phyloP scores from a whole-genome alignment of 1,284 basidiomycete species.

The Ceratobasidium sp. region DNA sequence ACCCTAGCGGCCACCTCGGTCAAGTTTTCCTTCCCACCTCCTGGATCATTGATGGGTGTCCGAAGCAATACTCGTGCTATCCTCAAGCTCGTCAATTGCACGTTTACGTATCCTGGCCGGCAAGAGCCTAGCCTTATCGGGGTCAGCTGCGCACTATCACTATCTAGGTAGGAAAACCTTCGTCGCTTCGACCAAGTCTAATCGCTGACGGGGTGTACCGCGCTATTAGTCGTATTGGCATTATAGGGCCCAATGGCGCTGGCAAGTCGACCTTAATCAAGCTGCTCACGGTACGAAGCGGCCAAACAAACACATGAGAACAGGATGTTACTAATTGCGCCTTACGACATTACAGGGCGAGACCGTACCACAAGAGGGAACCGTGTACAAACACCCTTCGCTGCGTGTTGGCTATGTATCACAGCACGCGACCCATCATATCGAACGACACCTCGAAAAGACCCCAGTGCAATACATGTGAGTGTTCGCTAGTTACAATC shows the following conservation, averaged over 20 bases:
- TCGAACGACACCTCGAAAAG: conserved; percentile 94
- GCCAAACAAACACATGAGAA: conserved; percentile 20
- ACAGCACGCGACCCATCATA: conserved; percentile 97
- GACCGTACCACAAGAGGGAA: conserved; percentile 91
- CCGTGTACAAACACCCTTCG: conserved; percentile 96
- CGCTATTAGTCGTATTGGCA: conserved; percentile 79
- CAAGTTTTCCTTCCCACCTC: conserved; percentile 97
- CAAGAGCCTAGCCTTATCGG: conserved; percentile 85
- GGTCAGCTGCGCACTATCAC: conserved; percentile 91
- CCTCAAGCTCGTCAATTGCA: conserved; percentile 92
- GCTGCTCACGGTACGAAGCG: conserved; percentile 79
- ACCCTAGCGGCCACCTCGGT: conserved; percentile 94
- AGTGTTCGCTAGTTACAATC: conserved; percentile 45
- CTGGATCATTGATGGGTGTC: conserved; percentile 97
- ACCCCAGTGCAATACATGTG: conserved; percentile 93
- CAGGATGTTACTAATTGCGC: conserved; percentile 25
- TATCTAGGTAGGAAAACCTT: conserved; percentile 75
- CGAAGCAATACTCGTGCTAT: conserved; percentile 97
- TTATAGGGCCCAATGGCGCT: conserved; percentile 92
- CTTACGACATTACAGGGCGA: conserved; percentile 73
- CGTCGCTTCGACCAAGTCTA: conserved; percentile 33
- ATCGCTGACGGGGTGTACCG: not conserved
- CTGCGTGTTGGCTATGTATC: conserved; percentile 98
- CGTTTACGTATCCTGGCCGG: conserved; percentile 95
- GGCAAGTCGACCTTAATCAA: conserved; percentile 99